Percentiles rank a stretch among this genome's conserved stretches.
These are phyloP conservation scores for Artomyces pyxidatus DNA, from an alignment of 768 basidiomycete genomes.

Conservation along the genomic window DNA sequence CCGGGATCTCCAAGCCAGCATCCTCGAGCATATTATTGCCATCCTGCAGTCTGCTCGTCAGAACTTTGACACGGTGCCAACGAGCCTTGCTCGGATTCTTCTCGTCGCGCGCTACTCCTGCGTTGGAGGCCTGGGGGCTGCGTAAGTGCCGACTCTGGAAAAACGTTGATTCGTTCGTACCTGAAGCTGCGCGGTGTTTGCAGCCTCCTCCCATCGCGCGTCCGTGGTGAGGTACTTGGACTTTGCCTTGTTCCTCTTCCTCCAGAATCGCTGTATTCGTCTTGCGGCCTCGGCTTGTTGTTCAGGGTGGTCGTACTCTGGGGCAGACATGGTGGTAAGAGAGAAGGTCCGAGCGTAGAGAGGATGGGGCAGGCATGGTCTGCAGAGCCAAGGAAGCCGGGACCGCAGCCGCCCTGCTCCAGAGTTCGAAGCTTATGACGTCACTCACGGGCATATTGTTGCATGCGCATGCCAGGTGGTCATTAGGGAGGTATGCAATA, in stretches of 20 bases:
- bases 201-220: slow-evolving; percentile 28
- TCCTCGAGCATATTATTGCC: slow-evolving; percentile 30
- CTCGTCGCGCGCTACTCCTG: slow-evolving; percentile 37
- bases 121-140: neutral
- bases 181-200: slow-evolving; percentile 28
- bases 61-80: slow-evolving; percentile 39
- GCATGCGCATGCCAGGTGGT: neutral
- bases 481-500: slow-evolving; percentile 13
- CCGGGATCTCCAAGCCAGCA: slow-evolving; percentile 21
- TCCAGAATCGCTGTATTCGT: slow-evolving; percentile 34
- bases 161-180: slow-evolving; percentile 19
- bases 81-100: slow-evolving; percentile 36
- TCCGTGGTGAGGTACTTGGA: slow-evolving; percentile 23
- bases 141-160: neutral
- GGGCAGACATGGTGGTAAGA: too few species aligned
- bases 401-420: too few species aligned
- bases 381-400: too few species aligned
- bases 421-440: slow-evolving; percentile 8
- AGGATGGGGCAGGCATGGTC: too few species aligned
- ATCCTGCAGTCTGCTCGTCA: slow-evolving; percentile 35
- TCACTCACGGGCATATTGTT: neutral
- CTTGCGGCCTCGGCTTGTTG: slow-evolving; percentile 21
- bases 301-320: too few species aligned
- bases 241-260: slow-evolving; percentile 21
- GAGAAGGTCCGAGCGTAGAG: too few species aligned